Base-by-base conservation (phyloP, 371 early-diverging fungal species). In the Blastocladiella emersonii region DNA sequence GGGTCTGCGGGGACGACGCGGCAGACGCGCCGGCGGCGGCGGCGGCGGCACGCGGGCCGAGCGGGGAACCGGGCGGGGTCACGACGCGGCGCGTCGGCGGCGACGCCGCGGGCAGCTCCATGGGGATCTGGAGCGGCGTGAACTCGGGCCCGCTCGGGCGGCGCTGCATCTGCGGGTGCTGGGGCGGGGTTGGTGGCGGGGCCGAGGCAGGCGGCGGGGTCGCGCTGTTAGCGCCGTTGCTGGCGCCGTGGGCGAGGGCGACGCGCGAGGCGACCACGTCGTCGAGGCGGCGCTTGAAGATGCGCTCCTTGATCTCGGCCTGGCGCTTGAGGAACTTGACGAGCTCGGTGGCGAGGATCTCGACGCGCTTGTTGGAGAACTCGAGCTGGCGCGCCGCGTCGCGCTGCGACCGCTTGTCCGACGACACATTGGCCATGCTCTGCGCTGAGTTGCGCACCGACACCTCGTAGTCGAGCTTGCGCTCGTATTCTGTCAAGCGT, bases 331-430 rank as follows among this genome's bases (percentile, higher is more conserved):
- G 25, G 35, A 59, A 59, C 37, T 23, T 59, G 32, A n/a, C 25
- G 43, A 59, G 59, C 32, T 59, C 36, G 17, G 37, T 19, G 30
- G 37, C 13, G 8, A 34, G 43, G 17, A 15, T 43, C 37, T 59
- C 37, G 27, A 59, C 37, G 25, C 37, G 35, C 17, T 37, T 19
- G n/a, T 32, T 15, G 25, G 59, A 8, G 32, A 59, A 59, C 3
- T 59, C 59, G 30, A 59, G n/a, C 32, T 59, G 59, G 8, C 44
- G 37, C 3, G 35, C 15, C 12, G 59, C 59, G 23, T 57, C 57
- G 23, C 37, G 34, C 37, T 57, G 34, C 32, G 59, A 12, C 17
- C 41, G 41, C 19, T 34, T 34, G 53, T 51, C 53, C 3, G 19
- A 8, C 5, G 12, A 19, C 10, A 17, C 12, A 19, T 25, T 12